Evolutionary conservation across 108 stramenopile genomes (phyloP).

Genomic region (Nannochloropsis gaditana): DNA sequence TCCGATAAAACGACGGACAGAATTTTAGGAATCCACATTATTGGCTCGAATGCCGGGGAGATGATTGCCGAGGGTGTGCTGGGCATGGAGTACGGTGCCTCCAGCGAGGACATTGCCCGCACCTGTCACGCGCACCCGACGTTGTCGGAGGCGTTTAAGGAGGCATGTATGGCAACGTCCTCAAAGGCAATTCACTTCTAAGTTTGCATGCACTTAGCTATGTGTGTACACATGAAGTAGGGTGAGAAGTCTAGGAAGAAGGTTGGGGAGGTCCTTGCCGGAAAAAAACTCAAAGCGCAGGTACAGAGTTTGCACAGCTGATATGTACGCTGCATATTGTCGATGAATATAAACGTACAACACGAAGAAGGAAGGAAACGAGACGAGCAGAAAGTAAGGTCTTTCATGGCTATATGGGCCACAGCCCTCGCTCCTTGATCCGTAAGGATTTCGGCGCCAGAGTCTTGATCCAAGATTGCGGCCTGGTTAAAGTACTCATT

Average conservation of each 20-base stretch:
- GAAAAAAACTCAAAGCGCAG: no score
- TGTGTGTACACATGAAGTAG: no score
- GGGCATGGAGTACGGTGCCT: conserved; percentile 98
- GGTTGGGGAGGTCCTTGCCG: background rate
- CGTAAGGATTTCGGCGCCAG: no score
- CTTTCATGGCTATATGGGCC: no score
- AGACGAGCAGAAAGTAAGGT: no score
- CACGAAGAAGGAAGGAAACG: no score
- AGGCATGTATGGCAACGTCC: conserved; percentile 98
- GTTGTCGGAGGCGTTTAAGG: conserved; percentile 96
- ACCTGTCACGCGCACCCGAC: conserved; percentile 99
- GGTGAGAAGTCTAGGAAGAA: background rate
- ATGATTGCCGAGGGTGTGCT: conserved; percentile 99
- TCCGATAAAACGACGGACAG: conserved; percentile 90
- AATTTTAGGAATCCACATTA: conserved; percentile 95
- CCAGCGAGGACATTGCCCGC: conserved; percentile 97
- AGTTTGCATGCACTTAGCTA: background rate
- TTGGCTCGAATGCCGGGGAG: conserved; percentile 99
- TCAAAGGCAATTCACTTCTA: conserved; percentile 97
- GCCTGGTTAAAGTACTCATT: no score
- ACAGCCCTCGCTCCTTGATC: no score
- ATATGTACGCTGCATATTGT: no score
- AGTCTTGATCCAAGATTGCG: no score
- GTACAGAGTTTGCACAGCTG: no score
- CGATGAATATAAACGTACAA: no score